Conservation (phyloP, 2,329 filamentous ascomycete genomes). For the Neopestalotiopsis sp. region DNA sequence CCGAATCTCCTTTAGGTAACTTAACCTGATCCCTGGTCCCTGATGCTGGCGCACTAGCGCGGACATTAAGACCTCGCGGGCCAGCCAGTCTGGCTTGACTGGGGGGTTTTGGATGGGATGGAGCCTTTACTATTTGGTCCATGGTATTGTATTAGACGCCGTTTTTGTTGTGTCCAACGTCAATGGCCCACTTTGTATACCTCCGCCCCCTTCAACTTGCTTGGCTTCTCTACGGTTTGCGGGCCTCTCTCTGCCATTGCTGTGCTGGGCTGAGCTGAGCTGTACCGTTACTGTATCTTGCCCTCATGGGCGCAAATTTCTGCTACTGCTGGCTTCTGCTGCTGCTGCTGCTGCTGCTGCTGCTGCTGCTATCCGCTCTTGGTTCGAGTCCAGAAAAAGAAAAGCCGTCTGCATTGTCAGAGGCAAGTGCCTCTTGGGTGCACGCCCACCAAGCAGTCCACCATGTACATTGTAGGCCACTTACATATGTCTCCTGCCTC, state of each 20-base stretch:
- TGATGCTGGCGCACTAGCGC: not conserved
- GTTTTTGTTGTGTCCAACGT: constrained; percentile 14
- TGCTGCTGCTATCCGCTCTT: not conserved
- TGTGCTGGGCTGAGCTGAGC: not conserved
- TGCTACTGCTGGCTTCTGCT: not conserved
- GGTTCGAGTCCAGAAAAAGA: not conserved
- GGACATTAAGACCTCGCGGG: not conserved
- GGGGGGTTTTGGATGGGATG: not conserved
- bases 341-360: not conserved
- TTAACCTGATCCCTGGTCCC: not conserved
- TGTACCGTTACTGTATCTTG: not conserved
- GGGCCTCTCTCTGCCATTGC: not conserved
- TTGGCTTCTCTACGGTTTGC: constrained; percentile 10
- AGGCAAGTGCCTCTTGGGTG: not conserved
- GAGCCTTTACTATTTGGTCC: not conserved
- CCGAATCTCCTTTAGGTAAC: not conserved
- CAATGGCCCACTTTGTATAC: constrained; percentile 13
- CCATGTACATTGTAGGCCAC: not conserved
- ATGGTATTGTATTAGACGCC: not conserved
- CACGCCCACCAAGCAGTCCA: not conserved
- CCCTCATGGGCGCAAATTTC: not conserved
- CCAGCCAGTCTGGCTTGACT: not conserved
- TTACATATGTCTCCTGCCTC: not conserved
- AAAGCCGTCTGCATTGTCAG: not conserved
- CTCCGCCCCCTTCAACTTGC: constrained; percentile 5